These are phyloP conservation scores for Vitis rupestris DNA, from an alignment of 164 flowering plant species.

Conservation along the genomic window DNA sequence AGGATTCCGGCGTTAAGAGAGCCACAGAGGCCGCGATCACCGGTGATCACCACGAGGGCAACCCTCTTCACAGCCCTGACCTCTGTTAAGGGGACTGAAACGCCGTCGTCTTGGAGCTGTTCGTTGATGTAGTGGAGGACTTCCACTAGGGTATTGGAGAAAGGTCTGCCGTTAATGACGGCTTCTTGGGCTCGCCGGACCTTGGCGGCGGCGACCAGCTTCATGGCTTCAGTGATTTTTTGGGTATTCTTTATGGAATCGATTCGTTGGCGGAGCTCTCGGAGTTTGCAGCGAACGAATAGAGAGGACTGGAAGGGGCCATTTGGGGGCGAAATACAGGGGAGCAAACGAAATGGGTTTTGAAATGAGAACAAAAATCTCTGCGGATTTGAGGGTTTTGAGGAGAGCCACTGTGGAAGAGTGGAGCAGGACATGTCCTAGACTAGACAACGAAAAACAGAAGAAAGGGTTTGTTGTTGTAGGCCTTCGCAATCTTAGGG, in stretches of 20 bases:
- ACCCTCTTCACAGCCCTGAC: constrained; percentile 75
- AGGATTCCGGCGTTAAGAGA: constrained; percentile 61
- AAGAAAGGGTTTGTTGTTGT: background rate
- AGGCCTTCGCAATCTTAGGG: constrained; percentile 4
- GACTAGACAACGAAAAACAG: no score
- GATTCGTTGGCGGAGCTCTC: constrained; percentile 62
- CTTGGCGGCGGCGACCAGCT: constrained; percentile 86
- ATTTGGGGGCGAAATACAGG: background rate
- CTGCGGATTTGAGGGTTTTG: constrained; percentile 31
- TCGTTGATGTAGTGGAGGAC: constrained; percentile 61
- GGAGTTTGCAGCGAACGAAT: constrained; percentile 48
- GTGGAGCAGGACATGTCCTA: constrained; percentile 40
- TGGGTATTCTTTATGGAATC: constrained; percentile 76
- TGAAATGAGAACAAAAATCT: constrained; percentile 35
- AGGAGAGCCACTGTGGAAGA: constrained; percentile 36
- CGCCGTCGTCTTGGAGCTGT: constrained; percentile 56
- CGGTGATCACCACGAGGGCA: constrained; percentile 79
- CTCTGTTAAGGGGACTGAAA: constrained; percentile 62
- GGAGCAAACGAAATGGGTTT: constrained; percentile 26
- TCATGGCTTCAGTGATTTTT: constrained; percentile 91
- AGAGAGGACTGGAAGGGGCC: constrained; percentile 10
- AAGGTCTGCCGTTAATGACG: constrained; percentile 80
- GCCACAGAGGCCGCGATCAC: constrained; percentile 90
- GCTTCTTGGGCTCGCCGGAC: constrained; percentile 93
- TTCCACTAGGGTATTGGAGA: constrained; percentile 66